Percentiles rank a stretch among this genome's conserved stretches.
These are phyloP conservation scores for Chenopodium album DNA, from an alignment of 148 eudicot genomes.

Conservation along the genomic window DNA sequence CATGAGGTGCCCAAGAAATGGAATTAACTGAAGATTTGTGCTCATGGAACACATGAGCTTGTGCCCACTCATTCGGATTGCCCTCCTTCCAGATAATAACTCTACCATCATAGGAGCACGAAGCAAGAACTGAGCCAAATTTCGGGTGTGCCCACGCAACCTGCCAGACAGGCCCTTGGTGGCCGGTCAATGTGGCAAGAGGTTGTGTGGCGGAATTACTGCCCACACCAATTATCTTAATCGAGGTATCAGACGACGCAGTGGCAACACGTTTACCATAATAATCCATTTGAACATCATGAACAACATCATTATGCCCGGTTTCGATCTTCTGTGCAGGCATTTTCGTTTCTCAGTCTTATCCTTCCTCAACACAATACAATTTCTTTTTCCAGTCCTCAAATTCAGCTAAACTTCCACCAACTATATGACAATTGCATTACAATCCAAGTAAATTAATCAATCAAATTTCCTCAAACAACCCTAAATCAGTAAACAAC, in stretches of 20 bases:
- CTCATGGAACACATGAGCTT: constrained; percentile 70
- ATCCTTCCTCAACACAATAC: constrained; percentile 10
- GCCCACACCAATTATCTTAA: constrained; percentile 64
- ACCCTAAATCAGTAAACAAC: not conserved
- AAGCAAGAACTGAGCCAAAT: constrained; percentile 76
- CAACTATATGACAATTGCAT: not conserved
- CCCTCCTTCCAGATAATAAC: constrained; percentile 96
- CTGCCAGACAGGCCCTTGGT: constrained; percentile 95
- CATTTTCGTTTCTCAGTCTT: constrained; percentile 32
- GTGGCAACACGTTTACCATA: constrained; percentile 88
- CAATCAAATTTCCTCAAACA: not conserved
- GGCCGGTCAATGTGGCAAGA: constrained; percentile 76
- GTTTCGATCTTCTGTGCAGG: constrained; percentile 83
- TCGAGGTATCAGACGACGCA: constrained; percentile 70
- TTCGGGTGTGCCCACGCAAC: constrained; percentile 95
- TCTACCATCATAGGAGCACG: constrained; percentile 87
- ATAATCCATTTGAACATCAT: constrained; percentile 92
- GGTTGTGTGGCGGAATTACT: constrained; percentile 54
- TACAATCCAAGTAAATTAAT: constrained; percentile 1
- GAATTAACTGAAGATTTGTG: constrained; percentile 89
- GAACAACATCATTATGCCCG: constrained; percentile 74
- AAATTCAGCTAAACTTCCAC: constrained; percentile 9
- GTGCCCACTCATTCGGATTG: constrained; percentile 77
- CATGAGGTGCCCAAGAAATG: constrained; percentile 91
- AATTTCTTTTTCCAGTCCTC: not conserved